Conservation (phyloP, 805 yeast genomes). For the Metschnikowia continentalis region DNA sequence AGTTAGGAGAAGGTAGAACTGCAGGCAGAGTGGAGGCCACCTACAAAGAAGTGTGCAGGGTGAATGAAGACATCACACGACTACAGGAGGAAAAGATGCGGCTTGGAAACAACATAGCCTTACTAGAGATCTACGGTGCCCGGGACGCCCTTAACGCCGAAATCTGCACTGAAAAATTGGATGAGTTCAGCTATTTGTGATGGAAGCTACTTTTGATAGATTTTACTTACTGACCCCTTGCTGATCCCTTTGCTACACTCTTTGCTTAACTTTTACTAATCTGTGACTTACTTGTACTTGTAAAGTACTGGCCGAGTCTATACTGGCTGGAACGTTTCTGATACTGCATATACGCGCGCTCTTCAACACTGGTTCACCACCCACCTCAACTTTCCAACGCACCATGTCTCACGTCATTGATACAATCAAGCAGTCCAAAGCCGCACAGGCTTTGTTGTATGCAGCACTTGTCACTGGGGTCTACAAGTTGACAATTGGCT, state of each 20-base stretch:
- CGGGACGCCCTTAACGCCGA: slow-evolving; percentile 34
- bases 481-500: slow-evolving; percentile 48
- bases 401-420: slow-evolving; percentile 3
- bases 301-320: too few species aligned
- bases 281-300: too few species aligned
- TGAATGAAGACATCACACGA: slow-evolving; percentile 23
- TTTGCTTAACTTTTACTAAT: background rate
- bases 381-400: background rate
- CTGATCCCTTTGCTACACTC: too few species aligned
- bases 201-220: slow-evolving; percentile 27
- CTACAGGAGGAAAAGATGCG: slow-evolving; percentile 24
- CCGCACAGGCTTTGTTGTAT: slow-evolving; percentile 14
- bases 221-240: too few species aligned
- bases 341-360: background rate
- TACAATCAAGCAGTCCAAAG: slow-evolving; percentile 12
- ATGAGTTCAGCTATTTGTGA: slow-evolving; percentile 42
- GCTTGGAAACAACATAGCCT: slow-evolving; percentile 14
- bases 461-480: slow-evolving; percentile 57
- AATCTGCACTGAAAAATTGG: slow-evolving; percentile 46
- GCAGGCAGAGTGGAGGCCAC: slow-evolving; percentile 23
- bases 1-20: slow-evolving; percentile 24
- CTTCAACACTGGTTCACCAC: background rate
- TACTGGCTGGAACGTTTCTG: too few species aligned
- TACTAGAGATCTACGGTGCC: slow-evolving; percentile 20
- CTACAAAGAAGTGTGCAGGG: slow-evolving; percentile 22